Evolutionary conservation across 148 eudicot genomes (phyloP).

Genomic region (Dianthus caryophyllus): DNA sequence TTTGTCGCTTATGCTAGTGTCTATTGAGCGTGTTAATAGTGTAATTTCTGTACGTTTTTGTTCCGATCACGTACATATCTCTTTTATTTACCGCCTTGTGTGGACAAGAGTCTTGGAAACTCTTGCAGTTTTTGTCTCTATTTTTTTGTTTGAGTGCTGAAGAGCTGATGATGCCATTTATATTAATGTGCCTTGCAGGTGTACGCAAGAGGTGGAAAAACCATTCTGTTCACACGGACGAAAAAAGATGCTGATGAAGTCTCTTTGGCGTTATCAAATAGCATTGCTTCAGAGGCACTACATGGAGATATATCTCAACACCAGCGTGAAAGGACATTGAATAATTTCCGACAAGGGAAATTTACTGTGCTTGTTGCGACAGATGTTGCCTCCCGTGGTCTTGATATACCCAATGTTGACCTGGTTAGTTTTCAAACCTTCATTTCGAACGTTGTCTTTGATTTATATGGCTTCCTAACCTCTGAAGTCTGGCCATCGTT

Average conservation of each 20-base stretch:
- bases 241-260: constrained; percentile 98
- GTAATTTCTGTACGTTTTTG: not conserved
- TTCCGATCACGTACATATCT: not conserved
- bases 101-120: not conserved
- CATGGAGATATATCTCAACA: constrained; percentile 99
- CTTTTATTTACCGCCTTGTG: not conserved
- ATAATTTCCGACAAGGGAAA: constrained; percentile 89
- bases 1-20: no score
- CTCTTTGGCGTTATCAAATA: constrained; percentile 70
- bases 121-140: not conserved
- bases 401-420: constrained; percentile 96
- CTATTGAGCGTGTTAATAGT: no score
- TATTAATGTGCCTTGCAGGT: constrained; percentile 43
- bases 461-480: not conserved
- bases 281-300: constrained; percentile 91
- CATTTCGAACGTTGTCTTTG: not conserved
- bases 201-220: constrained; percentile 94
- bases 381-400: constrained; percentile 98
- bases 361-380: constrained; percentile 96
- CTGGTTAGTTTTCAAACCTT: constrained; percentile 54
- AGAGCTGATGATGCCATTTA: not conserved
- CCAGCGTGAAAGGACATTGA: constrained; percentile 90
- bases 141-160: not conserved
- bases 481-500: not conserved
- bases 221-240: constrained; percentile 91